Conservation (phyloP, 805 yeast species). For the Candida patagonica region DNA sequence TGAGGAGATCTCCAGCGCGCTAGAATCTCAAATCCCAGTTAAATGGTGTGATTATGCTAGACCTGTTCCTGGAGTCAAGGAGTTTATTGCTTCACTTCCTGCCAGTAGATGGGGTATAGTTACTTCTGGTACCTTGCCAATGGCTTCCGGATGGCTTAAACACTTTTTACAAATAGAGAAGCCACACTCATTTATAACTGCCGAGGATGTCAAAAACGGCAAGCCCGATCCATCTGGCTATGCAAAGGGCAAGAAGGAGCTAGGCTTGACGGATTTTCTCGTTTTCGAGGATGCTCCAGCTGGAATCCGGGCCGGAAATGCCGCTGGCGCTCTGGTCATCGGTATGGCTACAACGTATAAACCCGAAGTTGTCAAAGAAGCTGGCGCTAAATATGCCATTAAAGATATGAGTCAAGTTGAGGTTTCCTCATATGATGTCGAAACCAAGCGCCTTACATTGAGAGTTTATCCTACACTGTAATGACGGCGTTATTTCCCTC, state of each 20-base stretch:
- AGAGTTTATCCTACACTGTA: slow-evolving; percentile 3
- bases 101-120: slow-evolving; percentile 70
- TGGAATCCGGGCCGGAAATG: slow-evolving; percentile 75
- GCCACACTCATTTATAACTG: slow-evolving; percentile 75
- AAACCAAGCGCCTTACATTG: slow-evolving; percentile 20
- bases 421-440: slow-evolving; percentile 44
- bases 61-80: slow-evolving; percentile 69
- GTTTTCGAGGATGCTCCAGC: slow-evolving; percentile 88
- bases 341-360: slow-evolving; percentile 79
- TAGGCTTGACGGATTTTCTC: slow-evolving; percentile 33
- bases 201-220: slow-evolving; percentile 69
- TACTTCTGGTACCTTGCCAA: slow-evolving; percentile 68
- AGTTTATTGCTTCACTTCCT: slow-evolving; percentile 34
- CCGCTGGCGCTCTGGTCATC: slow-evolving; percentile 72
- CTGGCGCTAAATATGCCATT: slow-evolving; percentile 79
- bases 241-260: slow-evolving; percentile 31
- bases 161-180: slow-evolving; percentile 46
- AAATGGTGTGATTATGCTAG: slow-evolving; percentile 64
- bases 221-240: slow-evolving; percentile 87
- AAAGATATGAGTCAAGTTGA: slow-evolving; percentile 57
- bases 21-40: slow-evolving; percentile 63
- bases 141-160: slow-evolving; percentile 74
- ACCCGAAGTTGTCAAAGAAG: slow-evolving; percentile 54
- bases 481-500: not conserved
- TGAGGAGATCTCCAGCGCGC: slow-evolving; percentile 51